A percentile compares a stretch with the other conserved stretches of the same genome.
These are phyloP conservation scores for Rhodotorula taiwanensis DNA, from an alignment of 768 basidiomycete species.

Conservation along the genomic window DNA sequence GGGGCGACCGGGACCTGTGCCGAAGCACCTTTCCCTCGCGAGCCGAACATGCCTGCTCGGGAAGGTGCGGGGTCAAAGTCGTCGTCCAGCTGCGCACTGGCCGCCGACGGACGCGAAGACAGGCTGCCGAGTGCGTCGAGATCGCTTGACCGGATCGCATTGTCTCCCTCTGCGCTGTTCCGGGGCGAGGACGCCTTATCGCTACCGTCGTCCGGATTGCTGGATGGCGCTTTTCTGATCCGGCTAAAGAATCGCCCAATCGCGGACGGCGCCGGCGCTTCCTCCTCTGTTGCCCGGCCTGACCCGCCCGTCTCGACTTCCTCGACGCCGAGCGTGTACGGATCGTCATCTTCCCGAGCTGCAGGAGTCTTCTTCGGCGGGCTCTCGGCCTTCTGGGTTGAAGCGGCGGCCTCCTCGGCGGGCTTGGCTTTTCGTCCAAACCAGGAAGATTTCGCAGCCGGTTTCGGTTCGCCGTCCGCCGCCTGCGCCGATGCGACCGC, in stretches of 20 bases:
- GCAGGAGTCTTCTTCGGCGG: neutral
- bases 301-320: constrained; percentile 10
- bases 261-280: constrained; percentile 5
- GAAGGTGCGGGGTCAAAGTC: constrained; percentile 63
- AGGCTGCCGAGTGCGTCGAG: constrained; percentile 16
- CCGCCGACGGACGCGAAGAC: neutral
- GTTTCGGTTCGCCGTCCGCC: neutral
- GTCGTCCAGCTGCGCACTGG: neutral
- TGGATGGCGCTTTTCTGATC: neutral
- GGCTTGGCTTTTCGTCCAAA: neutral
- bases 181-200: neutral
- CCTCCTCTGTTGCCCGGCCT: neutral
- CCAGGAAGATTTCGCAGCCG: constrained; percentile 4
- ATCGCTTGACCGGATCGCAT: neutral
- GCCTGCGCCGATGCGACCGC: neutral
- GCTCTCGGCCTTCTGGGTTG: neutral
- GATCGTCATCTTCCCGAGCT: constrained; percentile 5
- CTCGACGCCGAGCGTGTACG: constrained; percentile 7
- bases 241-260: constrained; percentile 21
- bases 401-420: neutral
- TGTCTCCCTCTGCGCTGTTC: neutral
- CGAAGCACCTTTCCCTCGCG: constrained; percentile 45
- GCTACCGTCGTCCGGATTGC: neutral
- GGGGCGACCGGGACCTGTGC: neutral
- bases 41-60: constrained; percentile 76